Base-by-base conservation (phyloP, 495 filamentous ascomycete genomes). In the Polyplosphaeria fusca region DNA sequence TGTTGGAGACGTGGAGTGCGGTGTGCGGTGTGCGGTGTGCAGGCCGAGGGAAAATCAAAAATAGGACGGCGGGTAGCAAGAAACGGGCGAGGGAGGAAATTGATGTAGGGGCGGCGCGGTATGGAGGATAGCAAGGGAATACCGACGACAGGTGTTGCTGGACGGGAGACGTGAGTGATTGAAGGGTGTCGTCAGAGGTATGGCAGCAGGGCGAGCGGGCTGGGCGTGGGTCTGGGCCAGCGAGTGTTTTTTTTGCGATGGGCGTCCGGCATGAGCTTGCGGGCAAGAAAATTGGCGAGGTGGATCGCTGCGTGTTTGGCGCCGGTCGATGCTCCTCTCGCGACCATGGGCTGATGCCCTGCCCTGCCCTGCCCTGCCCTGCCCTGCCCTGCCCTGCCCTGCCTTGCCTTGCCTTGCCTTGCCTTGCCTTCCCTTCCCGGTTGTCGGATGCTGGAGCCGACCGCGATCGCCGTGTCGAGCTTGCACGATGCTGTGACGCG, bases 11-110 rank as follows among this genome's bases (percentile, higher is more conserved):
- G 46, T 45, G 55, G 13, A 20, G 40, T 18, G 47, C 39, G 55
- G 47, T 59, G 55, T 38, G 50, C 30, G 43, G 55, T 22, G 46
- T 28, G 48, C 55, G 22, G 48, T 46, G 23, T 30, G n/a, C 24
- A 14, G 47, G 47, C n/a, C 22, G 40, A 40, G 28, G 9, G 30
- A 40, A 40, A 51, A 5, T 42, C 12, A 11, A 53, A 44, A 39
- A 5, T 4, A 40, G 14, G 3, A 24, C 14, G 48, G 18, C 5
- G 23, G 23, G 20, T 19, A 24, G 22, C 16, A 14, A 20, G 30
- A 3, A 20, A 48, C 5, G 28, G 32, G 20, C 14, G 23, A 23
- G 27, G 26, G 23, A 42, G 2, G 23, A 48, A 47, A 5, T 18
- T 5, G 18, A 20, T 18, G 39, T 19, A 18, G 39, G 7, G 5